A percentile compares a stretch with the other conserved stretches of the same genome.
Conservation (phyloP, 2,329 filamentous ascomycete species). For the Pezicula neosporulosa region DNA sequence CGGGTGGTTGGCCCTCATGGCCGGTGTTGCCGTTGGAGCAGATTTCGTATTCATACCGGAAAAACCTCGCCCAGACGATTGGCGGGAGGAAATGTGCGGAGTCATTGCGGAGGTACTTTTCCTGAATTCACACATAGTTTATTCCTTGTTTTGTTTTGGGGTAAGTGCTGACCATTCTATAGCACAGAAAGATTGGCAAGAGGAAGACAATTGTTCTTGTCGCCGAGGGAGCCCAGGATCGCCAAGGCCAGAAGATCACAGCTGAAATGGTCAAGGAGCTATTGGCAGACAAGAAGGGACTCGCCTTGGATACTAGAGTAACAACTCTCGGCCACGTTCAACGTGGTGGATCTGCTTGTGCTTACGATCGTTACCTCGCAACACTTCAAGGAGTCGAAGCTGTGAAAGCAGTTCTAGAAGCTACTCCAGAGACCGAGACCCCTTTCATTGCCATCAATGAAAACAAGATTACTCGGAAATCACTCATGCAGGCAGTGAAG, state of each 20-base stretch:
- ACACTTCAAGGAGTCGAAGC: constrained; percentile 94
- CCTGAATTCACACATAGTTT: background rate
- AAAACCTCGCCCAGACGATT: constrained; percentile 81
- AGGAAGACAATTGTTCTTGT: constrained; percentile 98
- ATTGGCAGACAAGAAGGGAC: constrained; percentile 71
- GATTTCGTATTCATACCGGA: constrained; percentile 98
- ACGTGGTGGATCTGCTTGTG: constrained; percentile 85
- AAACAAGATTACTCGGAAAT: constrained; percentile 93
- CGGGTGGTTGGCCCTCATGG: constrained; percentile 95
- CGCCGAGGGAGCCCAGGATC: constrained; percentile 89
- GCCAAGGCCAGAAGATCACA: constrained; percentile 77
- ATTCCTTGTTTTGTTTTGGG: constrained; percentile 5
- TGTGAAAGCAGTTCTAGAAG: constrained; percentile 85
- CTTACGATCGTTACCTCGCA: constrained; percentile 89
- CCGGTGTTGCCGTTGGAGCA: constrained; percentile 89
- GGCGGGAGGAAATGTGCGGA: constrained; percentile 83
- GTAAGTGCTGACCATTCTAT: constrained; percentile 19
- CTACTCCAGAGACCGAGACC: constrained; percentile 83
- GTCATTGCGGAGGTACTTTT: constrained; percentile 65
- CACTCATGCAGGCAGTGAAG: constrained; percentile 82
- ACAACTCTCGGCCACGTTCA: constrained; percentile 98
- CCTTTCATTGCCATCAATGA: constrained; percentile 96
- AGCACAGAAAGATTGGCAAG: constrained; percentile 88
- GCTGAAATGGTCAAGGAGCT: constrained; percentile 81
- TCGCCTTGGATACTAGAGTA: constrained; percentile 86